Conservation (phyloP, 2,329 filamentous ascomycete species). For the Ophiostoma sp. region DNA sequence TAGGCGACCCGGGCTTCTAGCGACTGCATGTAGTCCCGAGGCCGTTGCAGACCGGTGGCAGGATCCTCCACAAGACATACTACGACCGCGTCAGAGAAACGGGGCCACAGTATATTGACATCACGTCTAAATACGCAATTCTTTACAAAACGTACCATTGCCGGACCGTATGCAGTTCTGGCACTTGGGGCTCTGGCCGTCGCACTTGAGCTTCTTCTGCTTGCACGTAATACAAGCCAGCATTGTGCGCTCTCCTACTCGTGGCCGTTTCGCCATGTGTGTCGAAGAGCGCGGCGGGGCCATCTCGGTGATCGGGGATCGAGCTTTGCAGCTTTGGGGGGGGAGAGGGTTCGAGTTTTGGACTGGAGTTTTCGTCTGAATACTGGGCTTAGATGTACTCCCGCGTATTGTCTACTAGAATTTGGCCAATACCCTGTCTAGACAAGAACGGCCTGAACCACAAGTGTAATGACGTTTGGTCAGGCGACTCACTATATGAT, state of each 20-base stretch:
- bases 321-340: not conserved
- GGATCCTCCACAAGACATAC: conserved; percentile 34
- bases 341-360: not conserved
- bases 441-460: not conserved
- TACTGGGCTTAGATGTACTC: not conserved
- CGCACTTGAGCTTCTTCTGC: conserved; percentile 26
- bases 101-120: not conserved
- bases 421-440: not conserved
- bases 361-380: not conserved
- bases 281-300: not conserved
- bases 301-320: not conserved
- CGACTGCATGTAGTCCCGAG: conserved; percentile 31
- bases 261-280: conserved; percentile 7
- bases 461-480: not conserved
- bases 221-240: conserved; percentile 2
- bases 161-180: conserved; percentile 30
- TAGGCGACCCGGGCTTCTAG: conserved; percentile 32
- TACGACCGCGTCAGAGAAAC: not conserved
- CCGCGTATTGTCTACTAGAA: not conserved
- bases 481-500: not conserved
- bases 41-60: conserved; percentile 34
- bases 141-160: conserved; percentile 23
- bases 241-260: conserved; percentile 4
- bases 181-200: conserved; percentile 30
- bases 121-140: not conserved